phyloP scores from a whole-genome alignment of 345 rosid species.

The Cardamine chenopodiifolia region DNA sequence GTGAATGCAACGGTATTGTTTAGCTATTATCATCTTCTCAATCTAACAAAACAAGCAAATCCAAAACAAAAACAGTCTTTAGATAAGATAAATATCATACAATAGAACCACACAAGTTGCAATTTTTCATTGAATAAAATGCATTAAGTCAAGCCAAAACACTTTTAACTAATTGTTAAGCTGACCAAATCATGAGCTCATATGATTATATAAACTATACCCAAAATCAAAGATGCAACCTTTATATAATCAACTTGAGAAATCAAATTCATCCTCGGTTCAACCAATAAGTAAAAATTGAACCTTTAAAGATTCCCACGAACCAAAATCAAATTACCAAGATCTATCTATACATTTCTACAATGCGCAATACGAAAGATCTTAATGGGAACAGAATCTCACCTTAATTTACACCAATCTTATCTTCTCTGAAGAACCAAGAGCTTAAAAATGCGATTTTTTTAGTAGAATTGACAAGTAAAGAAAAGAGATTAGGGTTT shows the following conservation, averaged over 20 bases:
- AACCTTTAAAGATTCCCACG: constrained; percentile 17
- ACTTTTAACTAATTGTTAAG: constrained; percentile 5
- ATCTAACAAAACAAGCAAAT: constrained; percentile 21
- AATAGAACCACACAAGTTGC: not conserved
- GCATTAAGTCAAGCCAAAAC: constrained; percentile 4
- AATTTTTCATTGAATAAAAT: not conserved
- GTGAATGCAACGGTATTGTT: constrained; percentile 93
- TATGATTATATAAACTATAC: not conserved
- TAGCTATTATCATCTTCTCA: constrained; percentile 65
- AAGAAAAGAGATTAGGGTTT: constrained; percentile 28
- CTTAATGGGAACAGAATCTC: not conserved
- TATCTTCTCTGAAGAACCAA: not conserved
- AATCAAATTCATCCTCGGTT: not conserved
- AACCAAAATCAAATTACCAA: constrained; percentile 18
- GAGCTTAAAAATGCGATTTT: constrained; percentile 16
- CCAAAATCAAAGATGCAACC: constrained; percentile 25
- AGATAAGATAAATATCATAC: not conserved
- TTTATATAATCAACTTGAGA: constrained; percentile 14
- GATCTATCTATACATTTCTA: constrained; percentile 33
- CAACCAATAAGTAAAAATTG: constrained; percentile 8
- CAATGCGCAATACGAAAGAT: constrained; percentile 22
- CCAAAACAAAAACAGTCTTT: not conserved
- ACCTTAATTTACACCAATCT: constrained; percentile 32
- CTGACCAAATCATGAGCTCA: constrained; percentile 22
- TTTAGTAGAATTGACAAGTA: constrained; percentile 14